Evolutionary conservation across 768 basidiomycete species (phyloP).

Genomic region (Pholiota molesta): DNA sequence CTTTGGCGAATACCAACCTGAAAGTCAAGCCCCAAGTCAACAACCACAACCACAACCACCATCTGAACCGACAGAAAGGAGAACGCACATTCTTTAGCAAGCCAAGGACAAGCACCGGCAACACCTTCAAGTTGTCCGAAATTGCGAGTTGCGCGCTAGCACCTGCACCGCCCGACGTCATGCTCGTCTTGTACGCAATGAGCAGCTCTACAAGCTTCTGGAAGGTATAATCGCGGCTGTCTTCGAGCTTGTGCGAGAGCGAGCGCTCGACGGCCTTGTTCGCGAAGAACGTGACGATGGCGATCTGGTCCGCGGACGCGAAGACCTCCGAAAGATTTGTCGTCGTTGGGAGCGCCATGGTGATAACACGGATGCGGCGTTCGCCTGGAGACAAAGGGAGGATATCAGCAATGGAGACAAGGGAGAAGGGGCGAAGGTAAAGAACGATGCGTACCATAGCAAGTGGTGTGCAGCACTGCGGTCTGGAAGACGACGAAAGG

Average conservation of each 20-base stretch:
- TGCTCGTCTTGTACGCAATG: constrained; percentile 90
- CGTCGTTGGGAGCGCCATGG: constrained; percentile 86
- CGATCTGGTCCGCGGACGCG: constrained; percentile 88
- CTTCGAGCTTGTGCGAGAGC: constrained; percentile 84
- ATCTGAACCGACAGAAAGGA: not conserved
- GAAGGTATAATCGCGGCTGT: constrained; percentile 82
- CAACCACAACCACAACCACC: not conserved
- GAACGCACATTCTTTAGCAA: constrained; percentile 87
- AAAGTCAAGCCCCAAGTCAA: constrained; percentile 4
- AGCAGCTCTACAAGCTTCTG: constrained; percentile 87
- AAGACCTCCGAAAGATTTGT: constrained; percentile 87
- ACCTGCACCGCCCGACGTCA: constrained; percentile 92
- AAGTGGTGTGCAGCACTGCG: constrained; percentile 92
- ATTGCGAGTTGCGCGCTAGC: constrained; percentile 93
- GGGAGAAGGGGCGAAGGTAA: not conserved
- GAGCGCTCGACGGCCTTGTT: constrained; percentile 94
- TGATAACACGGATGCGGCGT: constrained; percentile 89
- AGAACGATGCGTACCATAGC: constrained; percentile 61
- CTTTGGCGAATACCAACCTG: constrained; percentile 96
- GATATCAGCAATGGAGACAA: not conserved
- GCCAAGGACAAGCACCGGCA: constrained; percentile 89
- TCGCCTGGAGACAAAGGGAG: constrained; percentile 49
- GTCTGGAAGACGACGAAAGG: constrained; percentile 95
- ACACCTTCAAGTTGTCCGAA: constrained; percentile 92
- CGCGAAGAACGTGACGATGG: constrained; percentile 80